Conservation (phyloP, 768 basidiomycete species). For the Paxillus ammoniavirescens region DNA sequence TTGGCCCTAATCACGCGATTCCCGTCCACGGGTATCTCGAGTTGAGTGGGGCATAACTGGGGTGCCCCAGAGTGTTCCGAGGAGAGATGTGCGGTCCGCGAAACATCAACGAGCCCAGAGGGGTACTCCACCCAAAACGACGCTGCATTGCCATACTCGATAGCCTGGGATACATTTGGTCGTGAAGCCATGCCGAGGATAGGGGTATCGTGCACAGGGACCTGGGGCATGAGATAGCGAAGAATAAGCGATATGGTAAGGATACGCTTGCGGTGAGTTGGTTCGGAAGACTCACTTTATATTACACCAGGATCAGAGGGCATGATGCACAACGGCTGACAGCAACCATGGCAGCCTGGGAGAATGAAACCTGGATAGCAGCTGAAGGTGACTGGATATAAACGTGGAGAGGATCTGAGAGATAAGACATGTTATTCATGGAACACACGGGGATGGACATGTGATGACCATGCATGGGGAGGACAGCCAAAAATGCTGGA, state of each 20-base stretch:
- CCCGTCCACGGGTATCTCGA: constrained; percentile 55
- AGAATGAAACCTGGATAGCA: constrained; percentile 2
- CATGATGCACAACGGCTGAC: neutral
- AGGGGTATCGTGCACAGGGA: constrained; percentile 36
- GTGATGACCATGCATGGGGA: constrained; percentile 1
- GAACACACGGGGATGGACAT: constrained; percentile 1
- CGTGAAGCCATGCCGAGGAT: constrained; percentile 46
- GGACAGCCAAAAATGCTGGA: neutral
- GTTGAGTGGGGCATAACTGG: constrained; percentile 36
- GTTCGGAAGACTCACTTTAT: constrained; percentile 2
- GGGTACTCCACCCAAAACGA: constrained; percentile 73
- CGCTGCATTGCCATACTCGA: constrained; percentile 52
- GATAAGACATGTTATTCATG: constrained; percentile 8
- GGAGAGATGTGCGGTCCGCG: constrained; percentile 44
- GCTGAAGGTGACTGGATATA: constrained; percentile 3
- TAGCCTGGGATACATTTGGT: constrained; percentile 42
- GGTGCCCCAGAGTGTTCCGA: constrained; percentile 27
- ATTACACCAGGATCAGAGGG: neutral
- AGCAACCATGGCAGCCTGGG: constrained; percentile 8
- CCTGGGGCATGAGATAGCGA: neutral
- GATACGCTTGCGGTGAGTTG: too few relatives aligned
- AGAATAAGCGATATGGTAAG: neutral
- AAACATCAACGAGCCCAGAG: constrained; percentile 59
- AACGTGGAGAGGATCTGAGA: constrained; percentile 4
- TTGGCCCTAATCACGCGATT: constrained; percentile 51